Evolutionary conservation across 345 rosid genomes (phyloP), one percentile per base, ranked within the genome.

Genomic region (Salix arbutifolia): DNA sequence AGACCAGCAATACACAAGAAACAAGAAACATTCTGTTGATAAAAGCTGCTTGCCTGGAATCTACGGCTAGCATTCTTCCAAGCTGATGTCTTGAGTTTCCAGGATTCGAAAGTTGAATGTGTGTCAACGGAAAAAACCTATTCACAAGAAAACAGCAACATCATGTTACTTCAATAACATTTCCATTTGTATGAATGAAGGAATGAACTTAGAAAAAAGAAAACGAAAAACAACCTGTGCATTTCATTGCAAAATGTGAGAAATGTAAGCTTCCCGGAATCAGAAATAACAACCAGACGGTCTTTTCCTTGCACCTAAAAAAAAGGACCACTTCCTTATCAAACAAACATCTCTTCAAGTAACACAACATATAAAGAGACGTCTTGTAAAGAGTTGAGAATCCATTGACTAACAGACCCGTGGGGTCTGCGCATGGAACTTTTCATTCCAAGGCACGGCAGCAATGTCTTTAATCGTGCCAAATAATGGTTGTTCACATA

Each of bases 181-280:
- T 30, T 50, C 56, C 58, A 70, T 35, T 61, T 65, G 61, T 21
- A 61, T 78, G 74, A 82, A 77, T 64, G 37, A 65, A 74, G n/a
- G 72, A 82, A 77, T 64, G 37, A 60, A 74, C 28, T 64, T 31
- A 79, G 31, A 71, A 72, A 44, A 46, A 69, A 60, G 66, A 74
- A 35, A 77, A 66, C 33, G 65, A 72, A 72, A 31, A 76, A 4
- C 74, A 79, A 96, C 99, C 98, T 93, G 94, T 89, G 93, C 99
- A 96, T 96, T 82, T 93, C 98, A 84, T 86, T 92, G 88, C 91
- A 88, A 87, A 96, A 96, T 69, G 92, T 48, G 74, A 96, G 97
- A 80, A 96, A 86, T 12, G 98, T 89, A 77, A 96, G 98, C 90
- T 91, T 96, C 81, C 99, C 99, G n/a, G 99, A 96, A 86, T 96